Evolutionary conservation across 352 stramenopile species (phyloP), one percentile per base, ranked within the genome.

Genomic region (Bremia lactucae): DNA sequence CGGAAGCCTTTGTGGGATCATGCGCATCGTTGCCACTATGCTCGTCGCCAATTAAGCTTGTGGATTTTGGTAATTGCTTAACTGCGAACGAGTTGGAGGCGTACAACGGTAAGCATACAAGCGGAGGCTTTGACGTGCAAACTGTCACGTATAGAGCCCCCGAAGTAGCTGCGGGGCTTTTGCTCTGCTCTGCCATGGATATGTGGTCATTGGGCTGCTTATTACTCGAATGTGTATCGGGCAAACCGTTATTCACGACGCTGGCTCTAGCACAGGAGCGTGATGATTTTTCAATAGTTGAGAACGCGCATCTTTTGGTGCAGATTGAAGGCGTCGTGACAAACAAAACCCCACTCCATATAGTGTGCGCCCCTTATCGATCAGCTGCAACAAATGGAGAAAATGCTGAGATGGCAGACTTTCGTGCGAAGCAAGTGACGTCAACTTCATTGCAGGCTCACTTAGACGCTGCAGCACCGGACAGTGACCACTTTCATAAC

Each of bases 151-250:
- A 86, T 42, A 68, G 76, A 21, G 72, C 76, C 4, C 76, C 76
- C 0, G 76, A 88, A 46, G 72, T 88, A 20, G 72, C 72, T 22
- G 72, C 72, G 18, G 71, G 72, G 3, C 42, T 82, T 9, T 56
- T 60, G 14, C 65, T 88, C 24, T 68, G 66, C 33, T 55, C 66
- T 1, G 64, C 76, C 10, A 79, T 82, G 55, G 76, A 88, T 40
- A 71, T 88, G 66, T 88, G 76, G 76, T 88, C 76, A 16, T 57
- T 88, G 20, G 76, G 76, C 6, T 88, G 76, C 45, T 55, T 88
- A 9, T 36, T 88, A 8, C 31, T 86, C 6, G 76, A 88, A 44
- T 84, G 72, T 15, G 59, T 65, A 3, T 70, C 60, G 1, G 72
- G 76, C 1, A 43, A 52, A 39, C 72, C 72, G n/a, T 47, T 86